phyloP scores from a whole-genome alignment of 1,284 basidiomycete species.

The Kwoniella shivajii region DNA sequence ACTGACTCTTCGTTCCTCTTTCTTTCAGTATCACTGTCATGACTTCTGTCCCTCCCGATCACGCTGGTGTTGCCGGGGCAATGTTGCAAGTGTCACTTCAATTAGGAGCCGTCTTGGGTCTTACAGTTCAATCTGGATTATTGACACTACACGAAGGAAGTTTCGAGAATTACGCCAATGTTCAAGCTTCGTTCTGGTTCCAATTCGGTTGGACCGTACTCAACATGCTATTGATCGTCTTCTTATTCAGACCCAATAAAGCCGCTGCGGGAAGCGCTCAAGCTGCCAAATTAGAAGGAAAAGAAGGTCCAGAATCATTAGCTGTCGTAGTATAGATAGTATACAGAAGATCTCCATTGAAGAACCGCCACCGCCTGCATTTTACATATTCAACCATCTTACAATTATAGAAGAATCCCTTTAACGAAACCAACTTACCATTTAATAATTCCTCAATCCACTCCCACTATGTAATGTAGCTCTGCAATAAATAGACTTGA shows the following conservation, averaged over 20 bases:
- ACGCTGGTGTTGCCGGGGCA: constrained; percentile 49
- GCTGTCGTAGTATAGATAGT: background rate
- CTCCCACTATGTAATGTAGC: too few species aligned
- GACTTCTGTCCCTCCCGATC: constrained; percentile 40
- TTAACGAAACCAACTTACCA: too few species aligned
- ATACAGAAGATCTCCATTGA: background rate
- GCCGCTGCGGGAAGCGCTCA: constrained; percentile 1
- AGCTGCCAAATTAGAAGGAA: constrained; percentile 8
- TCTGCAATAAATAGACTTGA: too few species aligned
- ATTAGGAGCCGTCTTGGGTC: constrained; percentile 43
- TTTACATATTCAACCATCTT: background rate
- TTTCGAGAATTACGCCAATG: constrained; percentile 39
- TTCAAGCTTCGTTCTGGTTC: constrained; percentile 47
- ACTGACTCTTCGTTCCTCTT: background rate
- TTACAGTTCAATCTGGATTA: constrained; percentile 50
- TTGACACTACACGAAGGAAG: constrained; percentile 43
- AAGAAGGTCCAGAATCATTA: constrained; percentile 2
- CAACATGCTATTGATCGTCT: constrained; percentile 36
- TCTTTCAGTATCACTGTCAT: constrained; percentile 40
- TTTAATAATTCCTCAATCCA: too few species aligned
- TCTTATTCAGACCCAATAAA: constrained; percentile 38
- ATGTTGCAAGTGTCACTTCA: constrained; percentile 48
- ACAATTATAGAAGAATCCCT: too few species aligned
- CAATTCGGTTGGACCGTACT: constrained; percentile 45
- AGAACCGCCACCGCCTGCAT: background rate